Evolutionary conservation across 148 eudicot genomes (phyloP), one percentile per base, ranked within the genome.

Genomic region (Arctostaphylos glauca): DNA sequence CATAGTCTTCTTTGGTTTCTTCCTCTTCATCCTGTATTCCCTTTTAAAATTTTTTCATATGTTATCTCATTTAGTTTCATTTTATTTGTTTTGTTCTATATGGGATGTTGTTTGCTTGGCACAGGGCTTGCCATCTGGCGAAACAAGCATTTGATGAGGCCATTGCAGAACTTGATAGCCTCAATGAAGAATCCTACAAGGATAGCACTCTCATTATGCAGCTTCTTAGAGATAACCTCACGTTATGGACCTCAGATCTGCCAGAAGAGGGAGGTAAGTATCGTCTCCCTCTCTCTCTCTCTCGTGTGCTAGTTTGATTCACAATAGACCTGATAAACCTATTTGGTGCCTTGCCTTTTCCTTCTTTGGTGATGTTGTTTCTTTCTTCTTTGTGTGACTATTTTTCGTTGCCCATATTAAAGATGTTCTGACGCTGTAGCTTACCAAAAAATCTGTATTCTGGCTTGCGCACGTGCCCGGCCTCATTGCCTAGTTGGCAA

Each of bases 141-240:
- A 86, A 81, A 75, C 86, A 84, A 81, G 88, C 88, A 60, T 84
- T 84, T 81, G 88, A 86, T 54, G 86, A 86, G 59, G 82, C 86
- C 19, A 84, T 84, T 81, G 79, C 82, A 4, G 86, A 81, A 78
- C 84, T 86, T 74, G 86, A 86, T 84, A 86, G 80, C 80, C 84
- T 86, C 53, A 81, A 81, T 66, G 84, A 86, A 73, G 86, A 84
- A 21, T 84, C 86, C 60, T 84, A 84, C 81, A 86, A 86, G 84
- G 88, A 86, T 70, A 84, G 86, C 84, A 86, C 88, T 54, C 84
- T 86, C 15, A 84, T 84, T n/a, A 59, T 83, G 84, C 84, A 83
- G 60, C 84, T 83, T 74, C 81, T 83, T 41, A 64, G 84, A 67
- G 84, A 83, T 46, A 83, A 83, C 56, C 76, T 83, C 62, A 83